Evolutionary conservation across 768 basidiomycete species (phyloP), one percentile per base, ranked within the genome.

Genomic region (Cystobasidium ongulense): DNA sequence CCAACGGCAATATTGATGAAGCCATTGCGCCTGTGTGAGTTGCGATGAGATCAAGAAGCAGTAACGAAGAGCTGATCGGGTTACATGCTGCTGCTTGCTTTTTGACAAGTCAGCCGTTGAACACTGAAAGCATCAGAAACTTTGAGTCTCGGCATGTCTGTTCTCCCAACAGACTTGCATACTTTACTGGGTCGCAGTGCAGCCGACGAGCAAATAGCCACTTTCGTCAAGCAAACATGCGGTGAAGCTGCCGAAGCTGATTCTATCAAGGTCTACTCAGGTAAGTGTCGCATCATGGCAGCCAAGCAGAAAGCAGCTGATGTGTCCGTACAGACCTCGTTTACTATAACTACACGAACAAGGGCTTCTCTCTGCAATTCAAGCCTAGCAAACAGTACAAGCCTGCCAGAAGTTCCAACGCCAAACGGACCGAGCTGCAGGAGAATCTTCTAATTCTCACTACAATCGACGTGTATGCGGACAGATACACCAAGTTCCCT

Each of bases 341-440:
- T 76, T 98, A 93, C 83, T 86, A 90, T 83, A 94, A 91, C 80
- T 94, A 91, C 82, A 85, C 84, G 78, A 36, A 84, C 0, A 84
- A 94, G 35, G 94, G 94, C 13, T 78, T 95, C 78, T 94, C 92
- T 76, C 82, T 96, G 57, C 86, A 89, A 77, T 94, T 89, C 82
- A 76, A 84, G 27, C 91, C 91, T 4, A 81, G 81, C 63, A 82
- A 85, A 23, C 88, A 86, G 29, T 90, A 90, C 82, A 86, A 84
- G 77, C 88, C 87, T 27, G 27, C 43, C 21, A n/a, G 65, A 39
- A 41, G 81, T 79, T 68, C 78, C 81, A 11, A 85, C 84, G 23
- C 78, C 85, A 18, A 33, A 11, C 36, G 81, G 81, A 63, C 80
- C 84, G 61, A 63, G 43, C 38, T 71, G 63, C 43, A 67, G 7